Base-by-base conservation (phyloP, 1,284 basidiomycete genomes). In the Irpex sp. region DNA sequence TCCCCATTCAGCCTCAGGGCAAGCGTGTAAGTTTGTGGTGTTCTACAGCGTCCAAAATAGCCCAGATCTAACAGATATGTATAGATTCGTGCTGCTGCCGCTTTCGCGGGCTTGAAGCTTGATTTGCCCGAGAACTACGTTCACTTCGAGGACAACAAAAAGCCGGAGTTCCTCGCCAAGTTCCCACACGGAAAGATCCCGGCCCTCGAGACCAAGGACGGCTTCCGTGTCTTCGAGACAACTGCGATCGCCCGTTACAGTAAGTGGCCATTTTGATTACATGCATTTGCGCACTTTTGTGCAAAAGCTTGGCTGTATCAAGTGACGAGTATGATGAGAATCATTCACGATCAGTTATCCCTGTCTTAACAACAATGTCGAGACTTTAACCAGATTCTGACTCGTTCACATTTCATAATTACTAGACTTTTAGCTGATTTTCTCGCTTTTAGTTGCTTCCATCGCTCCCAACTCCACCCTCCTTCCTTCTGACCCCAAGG, bases 161-260 rank as follows among this genome's bases (percentile, higher is more conserved):
- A 85, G 68, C 82, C 87, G 0, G 92, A 91, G 65, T 95, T 89
- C 79, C 77, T 89, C 61, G 73, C 81, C 68, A 94, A 94, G 76
- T 95, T 94, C 79, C 89, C 92, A 54, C 82, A 86, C 68, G 93
- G 91, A 66, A 93, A 93, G 82, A 86, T 96, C 70, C 96, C 97
- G 51, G 89, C 89, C 44, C 86, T 93, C 63, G 92, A 95, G 76
- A 81, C 82, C 60, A 77, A 82, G 52, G 88, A 97, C 75, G 95
- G 94, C 65, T 87, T 94, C 82, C 82, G 81, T 70, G 80, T 98
- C 66, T 85, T 87, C 71, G 96, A 97, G 83, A 82, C 84, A 62
- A 77, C 81, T 65, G 88, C 94, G 64, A 95, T 98, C 75, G 89
- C 93, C 60, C 89, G 87, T 68, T 96, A 97, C 80, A 72, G 96